A percentile compares a stretch with the other conserved stretches of the same genome.
phyloP scores from a whole-genome alignment of 305 asterid genomes.

The Fraxinus angustifolia region DNA sequence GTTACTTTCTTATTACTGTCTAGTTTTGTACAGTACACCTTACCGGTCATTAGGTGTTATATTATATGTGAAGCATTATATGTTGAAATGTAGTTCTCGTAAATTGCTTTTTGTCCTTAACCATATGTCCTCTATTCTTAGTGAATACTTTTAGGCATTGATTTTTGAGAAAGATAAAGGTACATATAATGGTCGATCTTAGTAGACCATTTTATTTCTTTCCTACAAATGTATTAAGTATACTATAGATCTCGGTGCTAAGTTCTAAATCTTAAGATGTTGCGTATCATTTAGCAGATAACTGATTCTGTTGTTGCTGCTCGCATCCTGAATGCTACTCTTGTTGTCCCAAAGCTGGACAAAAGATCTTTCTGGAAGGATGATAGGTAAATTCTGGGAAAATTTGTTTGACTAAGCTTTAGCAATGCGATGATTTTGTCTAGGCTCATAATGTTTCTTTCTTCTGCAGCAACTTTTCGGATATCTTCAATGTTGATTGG shows the following conservation, averaged over 20 bases:
- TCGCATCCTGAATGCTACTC: constrained; percentile 92
- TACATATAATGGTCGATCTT: not conserved
- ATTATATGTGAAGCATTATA: not conserved
- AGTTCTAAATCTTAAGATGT: constrained; percentile 15
- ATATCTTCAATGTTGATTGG: constrained; percentile 83
- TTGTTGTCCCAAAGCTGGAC: constrained; percentile 85
- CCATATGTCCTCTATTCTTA: not conserved
- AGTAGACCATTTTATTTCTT: not conserved
- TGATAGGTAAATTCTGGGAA: constrained; percentile 51
- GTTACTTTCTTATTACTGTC: not conserved
- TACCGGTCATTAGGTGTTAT: not conserved
- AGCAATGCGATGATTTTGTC: constrained; percentile 13
- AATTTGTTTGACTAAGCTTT: constrained; percentile 1
- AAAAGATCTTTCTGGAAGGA: constrained; percentile 96
- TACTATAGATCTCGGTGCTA: constrained; percentile 9
- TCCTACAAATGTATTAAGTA: not conserved
- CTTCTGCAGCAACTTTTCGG: constrained; percentile 81
- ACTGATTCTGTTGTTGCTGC: constrained; percentile 99
- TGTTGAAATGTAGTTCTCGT: not conserved
- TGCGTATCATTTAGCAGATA: constrained; percentile 46
- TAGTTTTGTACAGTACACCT: not conserved
- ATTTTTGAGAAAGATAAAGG: not conserved
- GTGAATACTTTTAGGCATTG: not conserved
- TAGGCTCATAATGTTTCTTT: constrained; percentile 30
- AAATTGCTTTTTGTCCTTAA: not conserved